Base-by-base conservation (phyloP, 2,329 filamentous ascomycete species). In the Phaeosphaeriaceae sp. region DNA sequence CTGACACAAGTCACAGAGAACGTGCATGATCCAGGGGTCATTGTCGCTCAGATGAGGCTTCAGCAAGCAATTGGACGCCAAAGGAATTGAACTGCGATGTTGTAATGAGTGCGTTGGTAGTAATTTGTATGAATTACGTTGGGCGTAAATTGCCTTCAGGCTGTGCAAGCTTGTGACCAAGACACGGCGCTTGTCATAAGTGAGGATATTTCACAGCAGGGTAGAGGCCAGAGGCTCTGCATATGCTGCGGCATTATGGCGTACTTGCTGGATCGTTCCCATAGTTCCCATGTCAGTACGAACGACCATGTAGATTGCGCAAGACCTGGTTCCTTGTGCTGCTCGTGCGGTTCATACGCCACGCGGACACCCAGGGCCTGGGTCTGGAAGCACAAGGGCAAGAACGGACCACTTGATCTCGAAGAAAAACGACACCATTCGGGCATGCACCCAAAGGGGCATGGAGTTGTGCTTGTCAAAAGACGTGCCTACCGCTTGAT, bases 211-310 rank as follows among this genome's bases (percentile, higher is more conserved):
- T 53, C 48, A 42, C 57, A 60, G 65, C 58, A 66, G 58, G 56
- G 57, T 67, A 55, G 59, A 70, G 65, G 70, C 67, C 68, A 71
- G 68, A 73, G 60, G 56, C 65, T 57, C 71, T 66, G 48, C 46
- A 55, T 50, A 71, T 72, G 68, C 67, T 69, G 73, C 75, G 68
- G 49, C 54, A 76, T 73, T 61, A 69, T 76, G 75, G 74, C 74
- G 71, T 59, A 67, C 58, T 64, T 67, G 64, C 65, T 65, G 68
- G 59, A 40, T n/a, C 58, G 53, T 62, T 51, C 65, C 64, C 65
- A 62, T 57, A 60, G 66, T 59, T 62, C 55, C 66, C 60, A 60
- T 53, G 45, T 68, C 57, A 54, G 62, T 54, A 40, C 51, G 60
- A 58, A 63, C 63, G 63, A 69, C 63, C 62, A 63, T 64, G 57